Base-by-base conservation (phyloP, 352 stramenopile species). In the Phytophthora hybrid region DNA sequence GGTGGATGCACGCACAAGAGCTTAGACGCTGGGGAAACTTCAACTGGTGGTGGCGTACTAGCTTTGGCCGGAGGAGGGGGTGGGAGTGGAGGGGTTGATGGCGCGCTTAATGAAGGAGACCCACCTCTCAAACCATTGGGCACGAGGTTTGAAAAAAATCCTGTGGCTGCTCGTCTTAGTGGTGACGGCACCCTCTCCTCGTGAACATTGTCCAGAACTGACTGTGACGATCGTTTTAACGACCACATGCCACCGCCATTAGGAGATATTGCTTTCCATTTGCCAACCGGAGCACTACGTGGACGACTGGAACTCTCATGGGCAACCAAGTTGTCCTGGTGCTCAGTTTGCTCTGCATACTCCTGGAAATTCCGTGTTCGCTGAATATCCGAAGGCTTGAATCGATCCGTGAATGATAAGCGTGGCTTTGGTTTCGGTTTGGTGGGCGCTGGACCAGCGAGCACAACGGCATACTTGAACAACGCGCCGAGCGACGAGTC, bases 381-480 rank as follows among this genome's bases (percentile, higher is more conserved):
- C 14, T 78, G 79, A 39, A 81, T 79, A 34, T 93, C 83, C 13
- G 75, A 65, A 54, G 67, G 64, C 39, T 86, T 87, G 31, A 88
- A 80, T 21, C 67, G 65, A 53, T 79, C 73, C 21, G 74, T 74
- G 59, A 83, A 82, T 0, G 69, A 73, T 19, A 63, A 61, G 0
- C 79, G 73, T 9, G 75, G 41, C 29, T 66, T 88, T n/a, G 69
- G 71, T 31, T 81, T 81, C 2, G 81, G 47, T 14, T 77, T 87
- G 7, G 23, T 21, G 26, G 72, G 59, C 29, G 79, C 76, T 9
- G 85, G 83, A 3, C 85, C 85, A 16, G 83, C 81, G 46, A 93
- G 64, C 23, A 93, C 85, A 51, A 93, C 77, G 4, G 85, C 81
- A 49, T 91, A 93, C 64, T 91, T 93, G 77, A 93, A 91, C 21